Evolutionary conservation across 2,329 filamentous ascomycete genomes (phyloP), one percentile per base, ranked within the genome.

Genomic region (Biscogniauxia marginata): DNA sequence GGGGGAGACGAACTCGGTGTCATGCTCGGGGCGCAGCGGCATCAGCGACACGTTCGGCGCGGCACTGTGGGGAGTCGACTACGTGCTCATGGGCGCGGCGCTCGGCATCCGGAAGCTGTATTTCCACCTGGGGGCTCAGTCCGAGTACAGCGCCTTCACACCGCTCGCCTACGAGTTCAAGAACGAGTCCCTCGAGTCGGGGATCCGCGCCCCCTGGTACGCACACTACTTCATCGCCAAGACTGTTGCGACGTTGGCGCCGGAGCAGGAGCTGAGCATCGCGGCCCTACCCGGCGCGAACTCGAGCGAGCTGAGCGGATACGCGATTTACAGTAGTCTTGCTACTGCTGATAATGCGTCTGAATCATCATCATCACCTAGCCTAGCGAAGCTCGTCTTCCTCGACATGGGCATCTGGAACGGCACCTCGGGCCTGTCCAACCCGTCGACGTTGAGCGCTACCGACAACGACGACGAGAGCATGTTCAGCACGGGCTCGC

Each of bases 31-130:
- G 49, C 65, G 65, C 4, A 67, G 69, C 16, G 77, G 78, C 9
- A 71, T 79, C 48, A 71, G 70, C 46, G 77, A 79, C 56, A 78
- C 76, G 0, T 78, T 79, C 56, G 79, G 78, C 49, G 77, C 77
- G 7, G 79, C 74, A 18, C 73, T 81, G 7, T 81, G 78, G 79
- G 71, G 72, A 51, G 68, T 78, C 23, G 79, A 81, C 66, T 80
- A 77, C 65, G 69, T 72, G 65, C 68, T 75, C 24, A 62, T 65
- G 50, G 72, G 69, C 44, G 72, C 73, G 1, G 63, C 67, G 22
- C 56, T 74, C 34, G 71, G 71, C 18, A 64, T 75, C 20, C 58
- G 63, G 47, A 70, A 70, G 66, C 62, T 71, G 0, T 77, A 77
- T 63, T 80, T 80, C 70, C 78, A 80, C 67, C 69, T 72, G 20